phyloP scores from a whole-genome alignment of 306 rosid genomes.

The Nissolia schottii region DNA sequence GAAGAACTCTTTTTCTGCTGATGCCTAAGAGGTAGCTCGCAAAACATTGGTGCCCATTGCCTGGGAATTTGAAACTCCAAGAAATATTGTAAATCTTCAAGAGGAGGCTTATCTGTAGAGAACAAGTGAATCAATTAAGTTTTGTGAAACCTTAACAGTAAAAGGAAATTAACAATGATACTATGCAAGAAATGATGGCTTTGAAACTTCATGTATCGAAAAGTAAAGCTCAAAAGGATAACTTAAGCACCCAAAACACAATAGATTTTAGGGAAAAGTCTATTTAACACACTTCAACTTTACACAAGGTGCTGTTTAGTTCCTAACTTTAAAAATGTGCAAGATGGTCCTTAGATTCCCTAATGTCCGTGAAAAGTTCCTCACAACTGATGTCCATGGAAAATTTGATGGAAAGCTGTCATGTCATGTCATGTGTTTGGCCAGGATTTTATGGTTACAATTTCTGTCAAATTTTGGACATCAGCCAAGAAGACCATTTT shows the following conservation, averaged over 20 bases:
- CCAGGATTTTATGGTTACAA: neutral
- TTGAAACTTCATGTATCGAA: neutral
- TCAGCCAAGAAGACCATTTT: neutral
- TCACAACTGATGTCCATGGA: neutral
- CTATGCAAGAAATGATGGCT: conserved; percentile 6
- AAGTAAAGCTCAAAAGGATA: neutral
- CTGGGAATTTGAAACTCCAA: conserved; percentile 97
- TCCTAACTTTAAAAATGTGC: neutral
- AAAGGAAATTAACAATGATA: neutral
- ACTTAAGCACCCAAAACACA: neutral
- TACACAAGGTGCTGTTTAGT: neutral
- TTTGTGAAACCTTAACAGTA: neutral
- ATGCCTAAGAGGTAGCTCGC: conserved; percentile 91
- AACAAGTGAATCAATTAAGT: conserved; percentile 22
- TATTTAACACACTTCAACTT: neutral
- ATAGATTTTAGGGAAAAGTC: neutral
- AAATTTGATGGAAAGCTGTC: neutral
- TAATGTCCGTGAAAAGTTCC: neutral
- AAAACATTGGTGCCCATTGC: conserved; percentile 98
- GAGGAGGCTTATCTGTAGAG: conserved; percentile 78
- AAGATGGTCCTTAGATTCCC: neutral
- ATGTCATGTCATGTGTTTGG: neutral
- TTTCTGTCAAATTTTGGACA: neutral
- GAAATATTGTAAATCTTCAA: conserved; percentile 73
- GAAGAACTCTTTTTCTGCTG: conserved; percentile 54